phyloP scores from a whole-genome alignment of 352 stramenopile genomes.

The Phytophthora sojae region DNA sequence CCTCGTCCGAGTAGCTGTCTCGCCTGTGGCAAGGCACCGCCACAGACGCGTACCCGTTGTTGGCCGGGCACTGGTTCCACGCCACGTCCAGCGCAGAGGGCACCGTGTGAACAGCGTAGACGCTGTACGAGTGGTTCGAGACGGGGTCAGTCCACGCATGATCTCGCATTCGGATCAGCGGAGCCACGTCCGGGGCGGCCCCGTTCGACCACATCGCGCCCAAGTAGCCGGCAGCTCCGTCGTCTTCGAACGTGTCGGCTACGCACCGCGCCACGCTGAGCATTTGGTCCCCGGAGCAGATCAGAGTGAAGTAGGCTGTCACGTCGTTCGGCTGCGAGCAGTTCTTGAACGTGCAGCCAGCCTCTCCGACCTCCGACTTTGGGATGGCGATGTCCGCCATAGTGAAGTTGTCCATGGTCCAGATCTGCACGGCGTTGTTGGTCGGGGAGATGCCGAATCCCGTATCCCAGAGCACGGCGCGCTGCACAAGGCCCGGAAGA shows the following conservation, averaged over 20 bases:
- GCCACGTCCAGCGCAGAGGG: conserved; percentile 6
- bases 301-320: conserved; percentile 20
- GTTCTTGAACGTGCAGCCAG: conserved; percentile 29
- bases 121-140: conserved; percentile 18
- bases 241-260: conserved; percentile 29
- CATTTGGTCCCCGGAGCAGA: conserved; percentile 45
- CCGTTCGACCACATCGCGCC: conserved; percentile 38
- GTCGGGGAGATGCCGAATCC: conserved; percentile 33
- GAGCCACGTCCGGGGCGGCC: conserved; percentile 26
- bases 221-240: conserved; percentile 5
- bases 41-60: conserved; percentile 29
- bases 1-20: conserved; percentile 5
- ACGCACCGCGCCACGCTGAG: conserved; percentile 39
- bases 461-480: conserved; percentile 47
- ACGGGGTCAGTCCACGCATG: conserved; percentile 35
- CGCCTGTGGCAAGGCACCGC: conserved; percentile 26
- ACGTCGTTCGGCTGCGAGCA: conserved; percentile 36
- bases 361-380: conserved; percentile 8
- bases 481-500: conserved; percentile 39
- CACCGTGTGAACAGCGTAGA: conserved; percentile 35
- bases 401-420: conserved; percentile 19
- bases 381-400: conserved; percentile 42
- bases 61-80: conserved; percentile 23
- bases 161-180: conserved; percentile 30
- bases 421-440: conserved; percentile 31